phyloP scores from a whole-genome alignment of 1,284 basidiomycete species.

The Inonotus hispidus region DNA sequence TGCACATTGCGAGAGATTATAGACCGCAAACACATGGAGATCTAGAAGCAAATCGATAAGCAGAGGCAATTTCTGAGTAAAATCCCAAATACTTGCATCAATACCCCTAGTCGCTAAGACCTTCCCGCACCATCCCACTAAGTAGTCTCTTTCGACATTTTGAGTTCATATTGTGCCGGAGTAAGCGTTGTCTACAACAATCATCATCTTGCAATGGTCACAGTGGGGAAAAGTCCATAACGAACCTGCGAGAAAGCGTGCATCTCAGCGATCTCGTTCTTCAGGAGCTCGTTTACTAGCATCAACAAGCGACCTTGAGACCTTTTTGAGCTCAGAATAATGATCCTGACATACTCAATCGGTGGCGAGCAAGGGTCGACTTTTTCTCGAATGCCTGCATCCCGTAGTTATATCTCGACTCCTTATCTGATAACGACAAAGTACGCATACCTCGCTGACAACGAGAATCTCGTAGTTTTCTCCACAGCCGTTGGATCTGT shows the following conservation, averaged over 20 bases:
- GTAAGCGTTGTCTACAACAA: slow-evolving; percentile 64
- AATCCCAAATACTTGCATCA: too few species aligned
- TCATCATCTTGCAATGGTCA: not conserved
- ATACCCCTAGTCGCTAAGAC: too few species aligned
- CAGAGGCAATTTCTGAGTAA: too few species aligned
- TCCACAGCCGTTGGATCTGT: slow-evolving; percentile 73
- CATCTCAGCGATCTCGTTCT: slow-evolving; percentile 67
- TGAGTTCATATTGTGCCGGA: slow-evolving; percentile 58
- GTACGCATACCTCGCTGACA: slow-evolving; percentile 58
- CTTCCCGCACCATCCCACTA: not conserved
- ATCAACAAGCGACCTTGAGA: not conserved
- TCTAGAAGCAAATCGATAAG: too few species aligned
- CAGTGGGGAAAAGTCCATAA: not conserved
- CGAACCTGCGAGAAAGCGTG: slow-evolving; percentile 82
- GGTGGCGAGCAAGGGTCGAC: slow-evolving; percentile 65
- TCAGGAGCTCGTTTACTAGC: slow-evolving; percentile 70
- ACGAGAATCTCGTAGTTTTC: slow-evolving; percentile 68
- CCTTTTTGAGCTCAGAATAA: not conserved
- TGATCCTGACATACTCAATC: slow-evolving; percentile 43
- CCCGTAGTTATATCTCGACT: not conserved
- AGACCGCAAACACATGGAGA: too few species aligned
- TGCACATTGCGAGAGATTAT: not conserved
- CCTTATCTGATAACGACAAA: slow-evolving; percentile 14
- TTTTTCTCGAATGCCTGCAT: slow-evolving; percentile 67
- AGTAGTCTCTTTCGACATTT: slow-evolving; percentile 35